A percentile compares a stretch with the other conserved stretches of the same genome.
Evolutionary conservation across 352 stramenopile species (phyloP).

Genomic region (Globisporangium paddicum): DNA sequence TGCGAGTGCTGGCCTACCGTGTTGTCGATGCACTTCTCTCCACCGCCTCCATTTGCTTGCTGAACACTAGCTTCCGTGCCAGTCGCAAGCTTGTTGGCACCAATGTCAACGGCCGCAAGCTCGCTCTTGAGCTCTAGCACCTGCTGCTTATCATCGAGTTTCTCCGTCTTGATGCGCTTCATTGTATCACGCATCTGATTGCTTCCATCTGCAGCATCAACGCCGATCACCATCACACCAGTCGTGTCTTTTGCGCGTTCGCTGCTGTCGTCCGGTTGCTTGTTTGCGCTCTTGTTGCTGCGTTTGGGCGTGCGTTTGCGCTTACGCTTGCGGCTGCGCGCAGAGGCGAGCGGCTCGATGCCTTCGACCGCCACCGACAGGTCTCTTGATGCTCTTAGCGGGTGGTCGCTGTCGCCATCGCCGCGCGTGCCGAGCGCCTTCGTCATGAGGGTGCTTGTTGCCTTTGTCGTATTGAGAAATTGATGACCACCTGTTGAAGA

Average conservation of each 20-base stretch:
- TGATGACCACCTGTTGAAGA: no score
- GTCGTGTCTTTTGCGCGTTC: neutral
- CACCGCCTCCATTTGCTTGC: neutral
- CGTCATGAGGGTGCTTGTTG: neutral
- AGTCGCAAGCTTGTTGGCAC: neutral
- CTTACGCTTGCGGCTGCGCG: constrained; percentile 1
- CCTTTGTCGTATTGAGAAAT: no score
- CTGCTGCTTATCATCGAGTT: neutral
- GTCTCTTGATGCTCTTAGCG: no score
- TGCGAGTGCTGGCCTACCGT: neutral
- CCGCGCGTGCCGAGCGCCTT: neutral
- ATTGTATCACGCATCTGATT: neutral
- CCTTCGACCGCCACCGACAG: neutral
- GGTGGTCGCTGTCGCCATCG: neutral
- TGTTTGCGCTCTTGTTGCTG: neutral
- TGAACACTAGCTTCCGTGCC: neutral
- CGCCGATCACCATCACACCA: no score
- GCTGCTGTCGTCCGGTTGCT: neutral
- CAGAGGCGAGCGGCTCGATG: neutral
- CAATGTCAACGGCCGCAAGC: neutral
- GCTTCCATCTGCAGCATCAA: neutral
- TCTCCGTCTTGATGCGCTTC: neutral
- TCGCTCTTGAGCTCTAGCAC: neutral
- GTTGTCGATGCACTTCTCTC: neutral
- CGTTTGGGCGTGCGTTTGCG: constrained; percentile 1